phyloP scores from a whole-genome alignment of 2,329 filamentous ascomycete genomes.

The Ceratocystis ficicola region DNA sequence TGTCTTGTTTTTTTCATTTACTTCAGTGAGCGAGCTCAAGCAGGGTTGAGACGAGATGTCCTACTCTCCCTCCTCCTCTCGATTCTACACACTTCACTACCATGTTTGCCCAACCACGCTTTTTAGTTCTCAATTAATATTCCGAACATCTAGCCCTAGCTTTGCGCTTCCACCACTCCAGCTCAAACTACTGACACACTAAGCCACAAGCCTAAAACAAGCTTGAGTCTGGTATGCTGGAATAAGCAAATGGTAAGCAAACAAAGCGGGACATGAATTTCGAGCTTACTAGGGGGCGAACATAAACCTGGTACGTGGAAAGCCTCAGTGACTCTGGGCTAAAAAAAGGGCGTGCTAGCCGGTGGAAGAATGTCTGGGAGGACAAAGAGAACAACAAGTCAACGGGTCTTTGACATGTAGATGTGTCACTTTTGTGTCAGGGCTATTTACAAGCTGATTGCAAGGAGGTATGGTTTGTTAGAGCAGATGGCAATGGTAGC shows the following conservation, averaged over 20 bases:
- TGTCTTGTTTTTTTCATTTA: too few species aligned
- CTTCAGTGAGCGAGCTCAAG: too few species aligned
- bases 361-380: neutral
- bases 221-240: neutral
- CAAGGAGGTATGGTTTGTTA: neutral
- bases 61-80: neutral
- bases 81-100: neutral
- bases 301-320: constrained; percentile 5
- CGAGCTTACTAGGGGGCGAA: neutral
- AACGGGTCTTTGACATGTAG: neutral
- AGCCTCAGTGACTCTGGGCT: neutral
- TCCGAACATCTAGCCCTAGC: neutral
- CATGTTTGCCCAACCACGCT: neutral
- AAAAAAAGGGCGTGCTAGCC: neutral
- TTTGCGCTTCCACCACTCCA: neutral
- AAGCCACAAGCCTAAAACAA: neutral
- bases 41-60: too few species aligned
- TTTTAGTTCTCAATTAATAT: neutral
- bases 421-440: constrained; percentile 7
- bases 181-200: neutral
- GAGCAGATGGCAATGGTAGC: neutral
- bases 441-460: neutral
- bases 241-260: neutral
- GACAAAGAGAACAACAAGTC: neutral
- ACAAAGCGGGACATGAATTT: neutral